phyloP scores from a whole-genome alignment of 805 yeast genomes.

The Candida rishiriensis region DNA sequence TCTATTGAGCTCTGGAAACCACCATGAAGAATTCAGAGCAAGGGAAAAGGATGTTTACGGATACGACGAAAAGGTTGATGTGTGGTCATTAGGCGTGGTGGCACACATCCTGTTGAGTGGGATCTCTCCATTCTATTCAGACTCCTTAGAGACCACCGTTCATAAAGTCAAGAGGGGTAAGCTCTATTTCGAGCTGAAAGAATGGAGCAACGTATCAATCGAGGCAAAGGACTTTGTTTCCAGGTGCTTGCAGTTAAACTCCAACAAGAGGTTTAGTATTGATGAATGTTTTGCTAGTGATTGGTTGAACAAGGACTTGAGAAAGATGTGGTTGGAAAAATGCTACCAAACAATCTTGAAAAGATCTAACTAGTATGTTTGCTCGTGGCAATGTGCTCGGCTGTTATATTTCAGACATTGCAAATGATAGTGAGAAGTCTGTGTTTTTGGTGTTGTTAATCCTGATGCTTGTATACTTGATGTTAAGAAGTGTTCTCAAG shows the following conservation, averaged over 20 bases:
- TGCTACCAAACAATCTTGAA: constrained; percentile 30
- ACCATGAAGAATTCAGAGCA: not conserved
- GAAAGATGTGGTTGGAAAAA: constrained; percentile 26
- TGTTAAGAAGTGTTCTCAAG: no score
- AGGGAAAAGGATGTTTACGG: constrained; percentile 24
- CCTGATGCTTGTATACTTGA: no score
- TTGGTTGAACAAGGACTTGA: constrained; percentile 44
- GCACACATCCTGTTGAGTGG: constrained; percentile 58
- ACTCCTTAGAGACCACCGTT: constrained; percentile 38
- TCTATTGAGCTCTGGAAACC: constrained; percentile 16
- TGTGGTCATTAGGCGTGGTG: constrained; percentile 68
- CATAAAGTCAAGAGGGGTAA: constrained; percentile 38
- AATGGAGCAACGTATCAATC: constrained; percentile 39
- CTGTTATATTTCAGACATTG: no score
- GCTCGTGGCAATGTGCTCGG: no score
- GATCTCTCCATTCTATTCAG: constrained; percentile 55
- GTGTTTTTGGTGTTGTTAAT: no score
- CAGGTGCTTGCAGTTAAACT: constrained; percentile 36
- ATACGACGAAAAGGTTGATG: constrained; percentile 55
- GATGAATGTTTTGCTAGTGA: constrained; percentile 36
- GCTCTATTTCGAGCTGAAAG: constrained; percentile 33
- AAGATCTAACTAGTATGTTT: no score
- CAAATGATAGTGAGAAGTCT: no score
- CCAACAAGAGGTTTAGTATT: constrained; percentile 33
- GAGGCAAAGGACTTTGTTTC: constrained; percentile 44